phyloP scores from a whole-genome alignment of 352 stramenopile genomes.

The Pythium aquatile region DNA sequence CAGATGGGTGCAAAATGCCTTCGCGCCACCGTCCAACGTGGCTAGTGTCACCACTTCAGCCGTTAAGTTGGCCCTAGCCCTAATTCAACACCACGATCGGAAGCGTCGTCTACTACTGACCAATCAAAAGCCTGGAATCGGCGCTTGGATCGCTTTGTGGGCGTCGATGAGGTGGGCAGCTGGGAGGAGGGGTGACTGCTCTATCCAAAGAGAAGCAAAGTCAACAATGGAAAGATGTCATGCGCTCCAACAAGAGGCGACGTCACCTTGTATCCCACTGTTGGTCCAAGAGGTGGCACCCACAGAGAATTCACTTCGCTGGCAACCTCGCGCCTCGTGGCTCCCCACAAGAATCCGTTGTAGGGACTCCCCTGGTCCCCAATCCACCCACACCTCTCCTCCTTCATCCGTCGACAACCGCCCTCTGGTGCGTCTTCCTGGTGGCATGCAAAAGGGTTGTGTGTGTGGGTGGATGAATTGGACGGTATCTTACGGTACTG shows the following conservation, averaged over 20 bases:
- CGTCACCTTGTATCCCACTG: constrained; percentile 10
- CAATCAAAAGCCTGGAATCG: not conserved
- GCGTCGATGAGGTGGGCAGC: not conserved
- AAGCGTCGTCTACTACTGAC: not conserved
- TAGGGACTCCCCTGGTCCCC: constrained; percentile 11
- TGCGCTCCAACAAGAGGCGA: not conserved
- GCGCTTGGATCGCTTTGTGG: constrained; percentile 13
- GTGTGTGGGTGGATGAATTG: constrained; percentile 2
- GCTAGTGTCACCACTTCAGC: constrained; percentile 9
- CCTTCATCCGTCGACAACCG: constrained; percentile 5
- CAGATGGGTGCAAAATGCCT: constrained; percentile 13
- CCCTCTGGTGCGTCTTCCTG: not conserved
- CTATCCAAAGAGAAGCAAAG: not conserved
- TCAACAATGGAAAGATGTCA: constrained; percentile 9
- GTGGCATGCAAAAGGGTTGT: not conserved
- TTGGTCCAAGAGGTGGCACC: constrained; percentile 9
- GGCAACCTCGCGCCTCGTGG: not conserved
- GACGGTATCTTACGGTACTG: constrained; percentile 4
- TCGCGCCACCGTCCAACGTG: constrained; percentile 5
- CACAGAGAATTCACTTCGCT: constrained; percentile 22
- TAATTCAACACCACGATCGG: constrained; percentile 8
- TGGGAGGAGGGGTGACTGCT: not conserved
- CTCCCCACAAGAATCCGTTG: constrained; percentile 1
- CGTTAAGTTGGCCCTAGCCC: constrained; percentile 1
- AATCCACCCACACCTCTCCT: not conserved